phyloP scores from a whole-genome alignment of 2,329 filamentous ascomycete species.

The Neonectria neomacrospora region DNA sequence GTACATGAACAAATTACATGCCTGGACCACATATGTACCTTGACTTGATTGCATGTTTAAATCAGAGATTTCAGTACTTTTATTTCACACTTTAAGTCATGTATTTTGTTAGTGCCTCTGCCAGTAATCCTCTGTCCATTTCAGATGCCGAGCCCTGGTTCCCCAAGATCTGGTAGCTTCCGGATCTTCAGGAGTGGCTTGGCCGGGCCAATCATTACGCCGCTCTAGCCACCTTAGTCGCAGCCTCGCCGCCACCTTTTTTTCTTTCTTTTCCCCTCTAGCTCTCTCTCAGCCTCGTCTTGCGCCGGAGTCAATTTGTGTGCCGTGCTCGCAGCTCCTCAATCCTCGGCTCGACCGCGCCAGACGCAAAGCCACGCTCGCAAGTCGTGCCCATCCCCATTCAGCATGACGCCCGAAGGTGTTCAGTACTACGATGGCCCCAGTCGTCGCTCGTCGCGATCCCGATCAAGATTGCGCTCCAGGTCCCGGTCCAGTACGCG shows the following conservation, averaged over 20 bases:
- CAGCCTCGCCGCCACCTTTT: constrained; percentile 15
- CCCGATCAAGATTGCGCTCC: constrained; percentile 49
- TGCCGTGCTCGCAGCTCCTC: constrained; percentile 4
- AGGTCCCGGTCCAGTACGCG: constrained; percentile 52
- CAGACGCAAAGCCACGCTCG: background rate
- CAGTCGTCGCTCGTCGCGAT: constrained; percentile 47
- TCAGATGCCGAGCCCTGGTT: constrained; percentile 22
- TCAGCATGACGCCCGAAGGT: constrained; percentile 46
- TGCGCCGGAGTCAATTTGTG: background rate
- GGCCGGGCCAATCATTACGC: constrained; percentile 29
- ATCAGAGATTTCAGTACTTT: too few relatives aligned
- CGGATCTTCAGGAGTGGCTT: constrained; percentile 43
- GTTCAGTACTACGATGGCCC: constrained; percentile 44
- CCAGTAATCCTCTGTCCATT: too few relatives aligned
- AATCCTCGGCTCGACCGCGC: background rate
- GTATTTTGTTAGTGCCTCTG: background rate
- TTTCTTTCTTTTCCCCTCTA: background rate
- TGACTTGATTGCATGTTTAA: too few relatives aligned
- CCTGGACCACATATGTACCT: too few relatives aligned
- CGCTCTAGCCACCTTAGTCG: constrained; percentile 3
- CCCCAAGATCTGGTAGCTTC: constrained; percentile 41
- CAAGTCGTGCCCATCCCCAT: background rate
- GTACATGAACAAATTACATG: too few relatives aligned
- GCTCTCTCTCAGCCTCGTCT: constrained; percentile 37
- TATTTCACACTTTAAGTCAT: background rate